These are phyloP conservation scores for Lentinula lateritia DNA, from an alignment of 768 basidiomycete species.

Conservation along the genomic window DNA sequence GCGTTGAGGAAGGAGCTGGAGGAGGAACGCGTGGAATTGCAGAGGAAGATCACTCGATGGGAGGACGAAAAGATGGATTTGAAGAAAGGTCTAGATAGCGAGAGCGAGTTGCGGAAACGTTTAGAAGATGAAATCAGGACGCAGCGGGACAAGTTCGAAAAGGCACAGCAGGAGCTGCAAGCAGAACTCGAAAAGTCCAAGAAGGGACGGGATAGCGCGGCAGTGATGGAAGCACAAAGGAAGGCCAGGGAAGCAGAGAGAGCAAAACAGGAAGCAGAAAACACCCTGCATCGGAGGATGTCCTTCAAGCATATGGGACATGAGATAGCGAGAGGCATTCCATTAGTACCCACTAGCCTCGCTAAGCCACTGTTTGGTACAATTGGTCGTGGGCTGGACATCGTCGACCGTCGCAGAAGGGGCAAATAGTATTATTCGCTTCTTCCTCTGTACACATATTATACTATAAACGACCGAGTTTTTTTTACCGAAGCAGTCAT, in stretches of 20 bases:
- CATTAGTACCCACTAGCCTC: neutral
- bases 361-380: neutral
- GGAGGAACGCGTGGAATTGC: constrained; percentile 5
- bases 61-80: constrained; percentile 2
- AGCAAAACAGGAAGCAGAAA: neutral
- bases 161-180: constrained; percentile 19
- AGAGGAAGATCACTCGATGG: neutral
- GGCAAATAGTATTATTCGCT: too few relatives aligned
- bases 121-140: neutral
- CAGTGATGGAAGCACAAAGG: neutral
- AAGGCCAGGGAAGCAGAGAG: neutral
- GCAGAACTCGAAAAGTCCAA: constrained; percentile 10
- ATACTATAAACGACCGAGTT: too few relatives aligned
- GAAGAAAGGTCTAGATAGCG: constrained; percentile 1
- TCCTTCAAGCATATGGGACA: neutral
- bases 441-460: too few relatives aligned
- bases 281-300: neutral
- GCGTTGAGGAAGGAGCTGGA: constrained; percentile 6
- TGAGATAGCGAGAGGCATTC: neutral
- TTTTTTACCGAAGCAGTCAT: too few relatives aligned
- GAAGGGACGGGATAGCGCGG: constrained; percentile 23
- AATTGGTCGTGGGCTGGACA: neutral
- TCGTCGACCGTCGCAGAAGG: neutral
- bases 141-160: constrained; percentile 20
- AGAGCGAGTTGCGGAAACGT: neutral